Conservation (phyloP, 306 rosid species). For the Senna siamea region DNA sequence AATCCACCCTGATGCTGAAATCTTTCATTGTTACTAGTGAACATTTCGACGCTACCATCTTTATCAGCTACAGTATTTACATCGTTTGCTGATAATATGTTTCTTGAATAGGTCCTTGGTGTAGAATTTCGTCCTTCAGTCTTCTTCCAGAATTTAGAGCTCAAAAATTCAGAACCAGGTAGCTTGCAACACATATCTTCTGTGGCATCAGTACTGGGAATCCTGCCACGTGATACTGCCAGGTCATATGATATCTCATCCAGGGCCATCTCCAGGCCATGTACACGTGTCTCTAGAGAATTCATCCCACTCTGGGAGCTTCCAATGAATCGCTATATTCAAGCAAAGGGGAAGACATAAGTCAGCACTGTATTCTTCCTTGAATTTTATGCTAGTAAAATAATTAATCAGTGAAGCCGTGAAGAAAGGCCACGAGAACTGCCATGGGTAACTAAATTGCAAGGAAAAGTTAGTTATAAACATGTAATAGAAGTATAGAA, state of each 20-base stretch:
- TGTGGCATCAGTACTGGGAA: slow-evolving; percentile 51
- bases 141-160: slow-evolving; percentile 90
- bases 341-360: slow-evolving; percentile 34
- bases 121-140: slow-evolving; percentile 63
- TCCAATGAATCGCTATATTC: slow-evolving; percentile 80
- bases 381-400: background rate
- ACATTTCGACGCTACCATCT: slow-evolving; percentile 46
- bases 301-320: slow-evolving; percentile 89
- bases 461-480: slow-evolving; percentile 17
- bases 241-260: slow-evolving; percentile 89
- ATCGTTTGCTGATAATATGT: slow-evolving; percentile 42
- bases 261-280: slow-evolving; percentile 86
- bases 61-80: slow-evolving; percentile 42
- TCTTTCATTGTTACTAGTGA: slow-evolving; percentile 45
- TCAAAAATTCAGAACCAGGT: slow-evolving; percentile 88
- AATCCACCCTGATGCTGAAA: slow-evolving; percentile 53
- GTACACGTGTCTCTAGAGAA: slow-evolving; percentile 86
- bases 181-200: slow-evolving; percentile 87
- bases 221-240: slow-evolving; percentile 72
- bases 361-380: slow-evolving; percentile 35
- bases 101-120: slow-evolving; percentile 60
- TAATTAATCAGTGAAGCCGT: background rate
- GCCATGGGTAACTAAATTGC: background rate
- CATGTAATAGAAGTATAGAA: too few relatives aligned
- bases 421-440: slow-evolving; percentile 8